Base-by-base conservation (phyloP, 73 alveolate species). In the Symbiodinium pilosum region DNA sequence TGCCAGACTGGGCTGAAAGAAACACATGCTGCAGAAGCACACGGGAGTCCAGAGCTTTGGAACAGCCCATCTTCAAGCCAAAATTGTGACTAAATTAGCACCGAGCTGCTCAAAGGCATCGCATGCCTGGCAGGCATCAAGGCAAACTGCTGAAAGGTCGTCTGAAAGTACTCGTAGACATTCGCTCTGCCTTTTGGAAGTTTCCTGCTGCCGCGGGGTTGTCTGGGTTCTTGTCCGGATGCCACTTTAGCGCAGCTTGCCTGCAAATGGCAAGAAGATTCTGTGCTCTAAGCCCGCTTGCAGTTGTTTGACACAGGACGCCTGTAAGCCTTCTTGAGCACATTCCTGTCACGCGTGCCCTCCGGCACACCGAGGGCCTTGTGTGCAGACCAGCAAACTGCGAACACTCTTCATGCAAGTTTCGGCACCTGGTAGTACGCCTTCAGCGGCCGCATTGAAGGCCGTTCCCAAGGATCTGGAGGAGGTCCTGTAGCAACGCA, bases 161-260 rank as follows among this genome's bases (percentile, higher is more conserved):
- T 21, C 38, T 64, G 39, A 30, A 16, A 7, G 6, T 14, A 14
- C 32, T 64, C n/a, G n/a, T n/a, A n/a, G 38, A 64, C 14, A 36
- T 30, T 7, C 77, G 38, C 32, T 3, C 21, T 32, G 73, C 77
- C 75, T 84, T 84, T 43, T 84, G 93, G 93, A 84, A 84, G 51
- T 84, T 84, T 42, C 44, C 32, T 16, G 93, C 73, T 3, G 93
- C 93, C 11, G 26, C 75, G 28, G 93, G 93, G 34, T 84, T 59
- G 73, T 84, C 54, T 0, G 93, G 93, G 73, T 84, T 84, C 73
- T 84, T 84, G 73, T 84, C 93, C 32, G 93, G 93, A 24, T 84
- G 93, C 93, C 93, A 84, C 43, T 84, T 84, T 75, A 84, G 30
- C 3, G 93, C 93, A 56, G 93, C 93, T 28, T 84, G 93, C 93